Evolutionary conservation across 106 monocot species (phyloP), one percentile per base, ranked within the genome.

Genomic region (Phalaenopsis equestris): DNA sequence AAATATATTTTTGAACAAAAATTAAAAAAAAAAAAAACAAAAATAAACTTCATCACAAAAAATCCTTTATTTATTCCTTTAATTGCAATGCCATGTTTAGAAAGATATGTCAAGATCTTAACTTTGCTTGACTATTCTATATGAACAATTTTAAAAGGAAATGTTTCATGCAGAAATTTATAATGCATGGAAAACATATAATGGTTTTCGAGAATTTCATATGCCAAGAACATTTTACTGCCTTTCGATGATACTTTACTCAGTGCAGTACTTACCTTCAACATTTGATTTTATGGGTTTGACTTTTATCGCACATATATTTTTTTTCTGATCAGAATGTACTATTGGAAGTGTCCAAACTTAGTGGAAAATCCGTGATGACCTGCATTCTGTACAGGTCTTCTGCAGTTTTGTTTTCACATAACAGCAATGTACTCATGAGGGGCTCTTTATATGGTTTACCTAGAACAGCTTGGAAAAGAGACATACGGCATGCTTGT

Each of bases 361-460:
- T 52, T 52, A 12, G 52, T 19, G 74, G 74, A 65, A 65, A 65
- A 21, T 6, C 64, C 1, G 64, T 65, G 64, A 65, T 65, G 64
- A 65, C 5, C 64, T 65, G 64, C 64, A 65, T 65, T 65, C n/a
- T 65, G 8, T 65, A 65, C 64, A 65, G 64, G 24, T 65, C 64
- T n/a, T 65, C 64, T 23, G 23, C 21, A 23, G 64, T 24, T 24
- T 6, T 65, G 6, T 65, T 65, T 64, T 24, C 64, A 65, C 64
- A 24, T 21, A 72, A 72, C 23, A 72, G 72, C 41, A 72, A 85
- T 87, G 87, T 73, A 38, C 37, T 78, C 52, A 83, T 83, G 83
- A 83, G 85, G 80, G 80, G 75, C 70, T 89, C 89, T 42, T 84
- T 89, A 65, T 85, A 82, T 85, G 85, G 82, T 12, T 77, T 84